These are phyloP conservation scores for Theobroma cacao DNA, from an alignment of 345 rosid species.

Conservation along the genomic window DNA sequence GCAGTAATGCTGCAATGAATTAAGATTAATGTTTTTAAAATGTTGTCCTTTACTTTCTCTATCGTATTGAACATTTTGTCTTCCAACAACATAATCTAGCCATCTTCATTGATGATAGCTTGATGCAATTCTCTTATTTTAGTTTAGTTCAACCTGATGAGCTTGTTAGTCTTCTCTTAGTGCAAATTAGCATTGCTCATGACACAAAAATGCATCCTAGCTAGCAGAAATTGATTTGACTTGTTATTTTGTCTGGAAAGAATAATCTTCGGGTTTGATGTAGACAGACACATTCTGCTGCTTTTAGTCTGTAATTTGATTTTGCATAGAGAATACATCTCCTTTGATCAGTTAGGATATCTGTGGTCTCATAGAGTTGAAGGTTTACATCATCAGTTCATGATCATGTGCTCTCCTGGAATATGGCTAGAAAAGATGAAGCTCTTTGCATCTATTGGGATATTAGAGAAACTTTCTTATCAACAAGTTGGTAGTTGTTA, in stretches of 20 bases:
- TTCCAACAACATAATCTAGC: too few relatives aligned
- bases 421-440: neutral
- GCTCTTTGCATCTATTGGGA: neutral
- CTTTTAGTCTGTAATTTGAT: neutral
- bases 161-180: neutral
- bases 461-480: neutral
- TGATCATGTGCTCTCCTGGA: neutral
- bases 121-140: neutral
- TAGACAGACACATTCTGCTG: neutral
- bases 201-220: neutral
- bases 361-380: neutral
- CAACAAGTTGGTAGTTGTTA: too few relatives aligned
- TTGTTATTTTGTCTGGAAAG: neutral
- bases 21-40: too few relatives aligned
- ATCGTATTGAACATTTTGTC: too few relatives aligned
- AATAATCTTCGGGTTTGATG: neutral
- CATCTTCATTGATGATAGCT: slow-evolving; percentile 1
- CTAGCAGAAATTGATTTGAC: neutral
- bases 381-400: neutral
- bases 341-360: neutral
- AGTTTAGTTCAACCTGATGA: neutral
- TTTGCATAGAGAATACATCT: neutral
- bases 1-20: too few relatives aligned
- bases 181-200: neutral
- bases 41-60: too few relatives aligned